These are phyloP conservation scores for Neoconidiobolus thromboides DNA, from an alignment of 371 early-diverging fungal genomes.

Conservation along the genomic window DNA sequence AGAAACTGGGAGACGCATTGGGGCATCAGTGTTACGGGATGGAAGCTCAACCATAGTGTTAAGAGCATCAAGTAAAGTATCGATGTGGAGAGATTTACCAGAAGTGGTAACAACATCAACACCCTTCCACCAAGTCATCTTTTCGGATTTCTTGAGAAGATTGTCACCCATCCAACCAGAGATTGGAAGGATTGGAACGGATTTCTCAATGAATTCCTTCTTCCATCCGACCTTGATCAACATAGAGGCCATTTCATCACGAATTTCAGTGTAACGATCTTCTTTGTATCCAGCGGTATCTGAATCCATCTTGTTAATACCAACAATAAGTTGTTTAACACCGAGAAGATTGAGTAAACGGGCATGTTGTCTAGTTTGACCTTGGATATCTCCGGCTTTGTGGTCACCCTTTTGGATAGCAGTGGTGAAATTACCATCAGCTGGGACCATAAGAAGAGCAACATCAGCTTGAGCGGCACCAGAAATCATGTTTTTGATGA, in stretches of 20 bases:
- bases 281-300: slow-evolving; percentile 3
- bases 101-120: not conserved
- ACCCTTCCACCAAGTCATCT: slow-evolving; percentile 58
- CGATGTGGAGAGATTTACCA: not conserved
- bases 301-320: slow-evolving; percentile 5
- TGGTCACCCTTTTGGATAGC: slow-evolving; percentile 7
- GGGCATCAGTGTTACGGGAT: slow-evolving; percentile 2
- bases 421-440: slow-evolving; percentile 17
- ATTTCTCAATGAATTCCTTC: slow-evolving; percentile 4
- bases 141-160: slow-evolving; percentile 82
- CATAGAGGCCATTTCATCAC: slow-evolving; percentile 1
- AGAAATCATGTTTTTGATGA: slow-evolving; percentile 98
- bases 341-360: slow-evolving; percentile 3
- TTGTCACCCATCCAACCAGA: slow-evolving; percentile 93
- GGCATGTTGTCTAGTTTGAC: slow-evolving; percentile 3
- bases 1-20: slow-evolving; percentile 5
- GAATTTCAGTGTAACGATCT: slow-evolving; percentile 4
- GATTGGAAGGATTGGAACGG: not conserved
- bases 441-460: slow-evolving; percentile 94
- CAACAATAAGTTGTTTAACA: slow-evolving; percentile 3
- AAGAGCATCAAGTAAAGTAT: not conserved
- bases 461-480: slow-evolving; percentile 92
- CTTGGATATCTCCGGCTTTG: slow-evolving; percentile 5
- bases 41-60: slow-evolving; percentile 1
- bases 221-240: slow-evolving; percentile 4